Base-by-base conservation (phyloP, 345 rosid genomes). In the Arabidopsis suecica region DNA sequence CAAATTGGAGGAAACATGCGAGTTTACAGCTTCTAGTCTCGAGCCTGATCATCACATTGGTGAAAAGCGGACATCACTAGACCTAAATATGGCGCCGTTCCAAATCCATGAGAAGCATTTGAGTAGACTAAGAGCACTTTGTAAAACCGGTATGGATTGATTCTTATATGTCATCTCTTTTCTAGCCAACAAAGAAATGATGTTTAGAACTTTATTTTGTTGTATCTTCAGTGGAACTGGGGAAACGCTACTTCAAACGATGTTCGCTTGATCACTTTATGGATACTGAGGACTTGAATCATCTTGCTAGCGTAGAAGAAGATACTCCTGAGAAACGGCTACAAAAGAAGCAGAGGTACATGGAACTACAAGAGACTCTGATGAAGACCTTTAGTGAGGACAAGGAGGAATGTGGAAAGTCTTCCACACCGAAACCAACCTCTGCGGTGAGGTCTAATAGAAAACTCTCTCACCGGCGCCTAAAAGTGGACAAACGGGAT, bases 261-360 rank as follows among this genome's bases (percentile, higher is more conserved):
- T 93, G 97, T 78, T 93, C 93, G 34, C 83, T 93, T 1, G 86
- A 87, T 82, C 85, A 83, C 78, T 89, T 93, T 69, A 91, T 93
- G 87, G 94, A 89, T 16, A 85, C 83, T 0, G 89, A 84, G 5
- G 94, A 89, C 73, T 69, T 87, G 13, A 78, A 86, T 3, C 83
- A 86, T 75, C 82, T 93, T 1, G 89, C 89, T 6, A 73, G 75
- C n/a, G 16, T 72, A 25, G 88, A 88, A 65, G 81, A 84, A 3
- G 93, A 84, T 25, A 80, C 85, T 13, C 78, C 79, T 0, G 91
- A 88, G 59, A 93, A 86, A 72, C 79, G 76, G 37, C 55, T 20
- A 11, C 71, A 81, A 13, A 93, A 88, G 83, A 85, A 59, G 68
- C 83, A 48, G 73, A 85, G 90, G 80, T 87, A 84, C 71, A 20